Base-by-base conservation (phyloP, 139 green algal genomes). In the Haematococcus lacustris region DNA sequence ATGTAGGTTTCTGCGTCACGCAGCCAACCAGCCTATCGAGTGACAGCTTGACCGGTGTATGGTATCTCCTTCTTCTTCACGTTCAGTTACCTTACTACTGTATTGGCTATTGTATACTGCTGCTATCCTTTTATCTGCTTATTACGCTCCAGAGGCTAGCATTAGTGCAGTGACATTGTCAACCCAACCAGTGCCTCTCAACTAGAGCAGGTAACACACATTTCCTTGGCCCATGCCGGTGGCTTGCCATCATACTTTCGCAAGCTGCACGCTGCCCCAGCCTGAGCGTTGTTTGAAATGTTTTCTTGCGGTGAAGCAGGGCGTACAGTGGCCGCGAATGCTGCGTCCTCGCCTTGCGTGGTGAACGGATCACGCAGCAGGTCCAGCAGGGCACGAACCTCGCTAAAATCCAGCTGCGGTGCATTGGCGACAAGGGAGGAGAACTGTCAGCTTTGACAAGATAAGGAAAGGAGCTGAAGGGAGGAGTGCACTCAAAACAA, bases 341-440 rank as follows among this genome's bases (percentile, higher is more conserved):
- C 47, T 57, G 13, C 3, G 38, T 78, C 66, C 37, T 74, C 59
- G 0, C 68, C 80, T 6, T 74, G 68, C 6, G 81, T 78, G 50
- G 39, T 78, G 66, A 79, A 88, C 6, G 85, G 85, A 40, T 82
- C 51, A 17, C 71, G 51, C 57, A 88, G 71, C 43, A 82, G 37
- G 28, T 70, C 51, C 30, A 87, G 76, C 25, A 90, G 69, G 21
- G 73, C 57, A 39, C 37, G 40, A 0, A 50, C 37, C 32, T 40
- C n/a, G n/a, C n/a, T n/a, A n/a, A n/a, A n/a, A n/a, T n/a, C n/a
- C n/a, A n/a, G n/a, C n/a, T n/a, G n/a, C n/a, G n/a, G n/a, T n/a
- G n/a, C n/a, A n/a, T n/a, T n/a, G n/a, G n/a, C n/a, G n/a, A n/a
- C n/a, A n/a, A n/a, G n/a, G 70, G 30, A 66, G 4, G 60, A 30